Evolutionary conservation across 2,329 filamentous ascomycete species (phyloP).

Genomic region (Lomentospora prolificans): DNA sequence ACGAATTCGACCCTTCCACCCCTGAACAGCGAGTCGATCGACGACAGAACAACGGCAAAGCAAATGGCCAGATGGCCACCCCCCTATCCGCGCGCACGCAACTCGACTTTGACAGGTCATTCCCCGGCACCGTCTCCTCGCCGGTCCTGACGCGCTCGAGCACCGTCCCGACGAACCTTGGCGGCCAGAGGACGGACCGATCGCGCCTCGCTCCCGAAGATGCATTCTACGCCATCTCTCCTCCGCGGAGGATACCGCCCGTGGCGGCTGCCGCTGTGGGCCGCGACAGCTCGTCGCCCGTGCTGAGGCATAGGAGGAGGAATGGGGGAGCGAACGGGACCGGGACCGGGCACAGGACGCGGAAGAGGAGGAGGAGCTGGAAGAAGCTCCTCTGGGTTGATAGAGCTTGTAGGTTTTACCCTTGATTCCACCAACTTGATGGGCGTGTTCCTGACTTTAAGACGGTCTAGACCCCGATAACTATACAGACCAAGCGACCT

Average conservation of each 20-base stretch:
- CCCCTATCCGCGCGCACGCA: slow-evolving; percentile 8
- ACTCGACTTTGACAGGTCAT: slow-evolving; percentile 12
- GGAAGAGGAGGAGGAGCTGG: slow-evolving; percentile 66
- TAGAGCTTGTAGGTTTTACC: slow-evolving; percentile 63
- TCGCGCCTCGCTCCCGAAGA: slow-evolving; percentile 74
- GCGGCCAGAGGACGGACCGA: slow-evolving; percentile 38
- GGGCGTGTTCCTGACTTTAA: slow-evolving; percentile 35
- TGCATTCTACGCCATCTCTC: slow-evolving; percentile 58
- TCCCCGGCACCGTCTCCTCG: slow-evolving; percentile 9
- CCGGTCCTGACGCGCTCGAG: slow-evolving; percentile 27
- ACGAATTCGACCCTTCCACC: not conserved
- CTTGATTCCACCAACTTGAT: slow-evolving; percentile 29
- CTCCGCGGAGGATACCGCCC: slow-evolving; percentile 28
- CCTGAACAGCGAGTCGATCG: too few species aligned
- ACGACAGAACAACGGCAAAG: too few species aligned
- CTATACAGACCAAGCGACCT: slow-evolving; percentile 94
- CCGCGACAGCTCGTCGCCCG: slow-evolving; percentile 11
- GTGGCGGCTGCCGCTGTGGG: slow-evolving; percentile 12
- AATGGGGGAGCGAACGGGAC: slow-evolving; percentile 27
- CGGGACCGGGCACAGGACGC: slow-evolving; percentile 55
- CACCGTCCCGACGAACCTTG: slow-evolving; percentile 24
- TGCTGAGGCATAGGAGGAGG: slow-evolving; percentile 21
- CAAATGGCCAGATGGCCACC: slow-evolving; percentile 4
- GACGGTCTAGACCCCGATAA: slow-evolving; percentile 92
- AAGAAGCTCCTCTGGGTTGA: slow-evolving; percentile 98